Evolutionary conservation across 2,329 filamentous ascomycete species (phyloP).

Genomic region (Lachnellula subtilissima): DNA sequence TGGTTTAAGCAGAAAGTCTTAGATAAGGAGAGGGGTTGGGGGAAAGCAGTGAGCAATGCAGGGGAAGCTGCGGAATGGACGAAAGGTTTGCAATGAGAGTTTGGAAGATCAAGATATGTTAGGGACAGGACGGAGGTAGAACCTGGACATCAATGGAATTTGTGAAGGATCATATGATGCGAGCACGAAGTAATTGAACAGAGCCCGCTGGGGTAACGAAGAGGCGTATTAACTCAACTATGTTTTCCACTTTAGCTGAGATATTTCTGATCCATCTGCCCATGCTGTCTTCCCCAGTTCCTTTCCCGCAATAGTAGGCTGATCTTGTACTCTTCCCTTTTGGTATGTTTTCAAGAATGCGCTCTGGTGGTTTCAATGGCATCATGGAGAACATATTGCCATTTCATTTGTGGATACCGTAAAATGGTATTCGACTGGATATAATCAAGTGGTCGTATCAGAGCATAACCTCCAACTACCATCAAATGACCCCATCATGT

Average conservation of each 20-base stretch:
- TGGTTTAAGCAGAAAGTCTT: slow-evolving; percentile 24
- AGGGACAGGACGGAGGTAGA: slow-evolving; percentile 43
- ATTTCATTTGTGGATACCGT: too few relatives aligned
- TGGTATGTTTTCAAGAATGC: not conserved
- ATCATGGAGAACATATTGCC: not conserved
- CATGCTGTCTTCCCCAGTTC: too few relatives aligned
- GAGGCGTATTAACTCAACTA: not conserved
- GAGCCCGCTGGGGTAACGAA: not conserved
- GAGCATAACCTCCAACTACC: not conserved
- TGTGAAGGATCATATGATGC: slow-evolving; percentile 21
- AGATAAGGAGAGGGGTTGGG: slow-evolving; percentile 37
- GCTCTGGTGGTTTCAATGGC: not conserved
- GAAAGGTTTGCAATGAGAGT: slow-evolving; percentile 49
- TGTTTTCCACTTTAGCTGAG: not conserved
- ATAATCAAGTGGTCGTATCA: not conserved
- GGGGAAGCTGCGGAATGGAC: slow-evolving; percentile 45
- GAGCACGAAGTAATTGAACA: not conserved
- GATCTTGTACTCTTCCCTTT: too few relatives aligned
- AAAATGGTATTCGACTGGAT: not conserved
- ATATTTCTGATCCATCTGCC: too few relatives aligned
- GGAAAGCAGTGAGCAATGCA: slow-evolving; percentile 43
- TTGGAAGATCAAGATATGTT: slow-evolving; percentile 50
- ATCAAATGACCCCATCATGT: slow-evolving; percentile 71
- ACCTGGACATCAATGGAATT: slow-evolving; percentile 44
- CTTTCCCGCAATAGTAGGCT: too few relatives aligned